Conservation (phyloP, 495 filamentous ascomycete genomes). For the Hypoxylon subgilvum region DNA sequence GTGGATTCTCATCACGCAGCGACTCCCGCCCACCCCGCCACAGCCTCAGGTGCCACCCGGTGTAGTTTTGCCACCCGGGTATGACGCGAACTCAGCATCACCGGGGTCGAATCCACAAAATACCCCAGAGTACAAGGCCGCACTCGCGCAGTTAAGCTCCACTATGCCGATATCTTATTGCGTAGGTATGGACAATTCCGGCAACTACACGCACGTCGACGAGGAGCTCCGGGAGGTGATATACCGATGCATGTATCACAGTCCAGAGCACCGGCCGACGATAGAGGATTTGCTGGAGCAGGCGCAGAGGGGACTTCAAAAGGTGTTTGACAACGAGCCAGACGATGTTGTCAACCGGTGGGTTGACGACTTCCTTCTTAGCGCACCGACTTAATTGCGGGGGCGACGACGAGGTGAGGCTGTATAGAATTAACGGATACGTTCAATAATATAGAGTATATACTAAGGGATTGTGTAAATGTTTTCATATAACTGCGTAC, state of each 20-base stretch:
- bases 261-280: constrained; percentile 6
- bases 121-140: not conserved
- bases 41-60: constrained; percentile 13
- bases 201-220: constrained; percentile 18
- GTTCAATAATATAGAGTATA: no score
- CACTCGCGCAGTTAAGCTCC: not conserved
- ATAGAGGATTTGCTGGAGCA: constrained; percentile 17
- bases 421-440: no score
- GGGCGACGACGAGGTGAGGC: not conserved
- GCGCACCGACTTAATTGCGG: not conserved
- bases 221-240: constrained; percentile 9
- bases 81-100: no score
- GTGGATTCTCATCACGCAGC: constrained; percentile 27
- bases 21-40: not conserved
- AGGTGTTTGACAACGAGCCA: not conserved
- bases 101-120: no score
- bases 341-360: not conserved
- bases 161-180: constrained; percentile 20
- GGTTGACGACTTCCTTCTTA: not conserved
- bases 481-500: no score
- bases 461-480: no score
- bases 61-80: not conserved
- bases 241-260: constrained; percentile 29
- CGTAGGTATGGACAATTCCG: not conserved
- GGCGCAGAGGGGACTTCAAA: not conserved